These are phyloP conservation scores for Fusarium siculi DNA, from an alignment of 2,329 filamentous ascomycete species.

Conservation along the genomic window DNA sequence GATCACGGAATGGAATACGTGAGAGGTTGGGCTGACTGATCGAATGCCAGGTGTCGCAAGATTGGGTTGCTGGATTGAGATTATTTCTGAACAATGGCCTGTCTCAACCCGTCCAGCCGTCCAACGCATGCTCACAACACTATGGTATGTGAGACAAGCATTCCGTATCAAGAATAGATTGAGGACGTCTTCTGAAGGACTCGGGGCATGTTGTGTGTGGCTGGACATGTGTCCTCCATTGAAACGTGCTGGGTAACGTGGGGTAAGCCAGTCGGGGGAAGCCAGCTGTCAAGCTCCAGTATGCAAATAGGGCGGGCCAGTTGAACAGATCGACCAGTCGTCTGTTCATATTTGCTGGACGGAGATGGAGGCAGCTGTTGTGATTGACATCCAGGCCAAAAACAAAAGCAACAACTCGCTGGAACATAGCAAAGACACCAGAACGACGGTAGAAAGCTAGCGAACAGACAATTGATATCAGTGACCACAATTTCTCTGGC, in stretches of 20 bases:
- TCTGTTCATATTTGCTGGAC: slow-evolving; percentile 5
- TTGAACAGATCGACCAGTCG: slow-evolving; percentile 26
- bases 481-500: slow-evolving; percentile 22
- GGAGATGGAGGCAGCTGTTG: slow-evolving; percentile 25
- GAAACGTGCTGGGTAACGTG: slow-evolving; percentile 48
- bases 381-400: slow-evolving; percentile 36
- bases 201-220: slow-evolving; percentile 45
- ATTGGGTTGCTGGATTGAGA: slow-evolving; percentile 1
- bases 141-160: slow-evolving; percentile 34
- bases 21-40: slow-evolving; percentile 27
- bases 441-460: neutral
- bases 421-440: slow-evolving; percentile 9
- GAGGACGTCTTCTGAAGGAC: slow-evolving; percentile 28
- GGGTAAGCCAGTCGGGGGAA: slow-evolving; percentile 46
- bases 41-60: slow-evolving; percentile 12
- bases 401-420: slow-evolving; percentile 21
- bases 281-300: slow-evolving; percentile 47
- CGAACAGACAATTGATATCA: slow-evolving; percentile 9
- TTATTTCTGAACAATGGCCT: slow-evolving; percentile 11
- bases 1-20: slow-evolving; percentile 11
- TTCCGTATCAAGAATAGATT: slow-evolving; percentile 29
- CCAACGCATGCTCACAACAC: slow-evolving; percentile 15
- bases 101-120: slow-evolving; percentile 26
- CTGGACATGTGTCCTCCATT: slow-evolving; percentile 52
- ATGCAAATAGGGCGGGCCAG: slow-evolving; percentile 30